Evolutionary conservation across 305 asterid species (phyloP).

Genomic region (Coffea humblotiana): DNA sequence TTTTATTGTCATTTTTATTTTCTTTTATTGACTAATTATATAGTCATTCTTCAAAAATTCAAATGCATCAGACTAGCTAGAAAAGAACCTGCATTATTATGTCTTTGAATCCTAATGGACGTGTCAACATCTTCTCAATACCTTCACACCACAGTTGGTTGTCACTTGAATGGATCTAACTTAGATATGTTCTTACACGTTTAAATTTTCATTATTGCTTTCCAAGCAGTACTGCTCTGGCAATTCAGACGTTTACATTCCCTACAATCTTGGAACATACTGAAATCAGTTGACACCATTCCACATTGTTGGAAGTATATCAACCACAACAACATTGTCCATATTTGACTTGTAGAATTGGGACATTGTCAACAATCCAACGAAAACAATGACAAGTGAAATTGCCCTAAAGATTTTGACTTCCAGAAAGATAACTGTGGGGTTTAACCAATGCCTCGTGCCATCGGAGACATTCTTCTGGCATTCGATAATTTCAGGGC

Average conservation of each 20-base stretch:
- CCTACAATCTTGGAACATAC: neutral
- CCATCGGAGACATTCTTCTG: neutral
- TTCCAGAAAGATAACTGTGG: neutral
- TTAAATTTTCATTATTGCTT: neutral
- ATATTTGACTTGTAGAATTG: neutral
- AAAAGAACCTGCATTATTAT: neutral
- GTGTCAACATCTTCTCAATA: neutral
- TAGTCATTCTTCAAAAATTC: neutral
- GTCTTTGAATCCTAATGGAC: neutral
- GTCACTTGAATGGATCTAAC: no score
- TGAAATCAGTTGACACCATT: neutral
- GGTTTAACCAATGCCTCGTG: neutral
- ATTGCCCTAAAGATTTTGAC: neutral
- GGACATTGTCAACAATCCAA: no score
- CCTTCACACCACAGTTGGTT: no score
- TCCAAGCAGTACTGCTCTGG: neutral
- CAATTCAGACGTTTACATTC: neutral
- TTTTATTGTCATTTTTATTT: no score
- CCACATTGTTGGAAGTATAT: neutral
- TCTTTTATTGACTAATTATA: no score
- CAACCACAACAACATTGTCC: neutral
- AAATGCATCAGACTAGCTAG: neutral
- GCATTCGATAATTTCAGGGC: neutral
- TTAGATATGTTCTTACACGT: no score
- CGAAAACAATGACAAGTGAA: no score